Conservation (phyloP, 805 yeast genomes). For the Tetrapisispora namnaoensis region DNA sequence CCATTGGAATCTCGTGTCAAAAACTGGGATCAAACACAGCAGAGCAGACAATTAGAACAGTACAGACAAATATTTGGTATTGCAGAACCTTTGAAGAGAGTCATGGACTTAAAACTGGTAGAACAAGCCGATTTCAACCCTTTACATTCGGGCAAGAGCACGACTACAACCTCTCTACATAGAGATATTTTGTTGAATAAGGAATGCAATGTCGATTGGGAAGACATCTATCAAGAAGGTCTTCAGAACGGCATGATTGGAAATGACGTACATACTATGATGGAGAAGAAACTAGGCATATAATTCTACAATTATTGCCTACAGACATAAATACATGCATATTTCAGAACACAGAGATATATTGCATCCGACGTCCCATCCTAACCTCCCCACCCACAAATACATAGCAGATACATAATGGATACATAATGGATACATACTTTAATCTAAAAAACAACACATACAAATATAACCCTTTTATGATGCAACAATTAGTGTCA, state of each 20-base stretch:
- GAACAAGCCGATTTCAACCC: slow-evolving; percentile 65
- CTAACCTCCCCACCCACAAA: no score
- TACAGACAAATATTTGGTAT: slow-evolving; percentile 81
- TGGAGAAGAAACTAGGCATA: slow-evolving; percentile 56
- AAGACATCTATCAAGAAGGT: slow-evolving; percentile 64
- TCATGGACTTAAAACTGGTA: slow-evolving; percentile 78
- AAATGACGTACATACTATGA: slow-evolving; percentile 58
- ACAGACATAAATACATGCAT: background rate
- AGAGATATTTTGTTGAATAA: slow-evolving; percentile 69
- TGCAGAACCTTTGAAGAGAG: slow-evolving; percentile 86
- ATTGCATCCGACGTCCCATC: background rate
- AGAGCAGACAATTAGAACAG: slow-evolving; percentile 59
- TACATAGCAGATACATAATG: no score
- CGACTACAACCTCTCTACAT: slow-evolving; percentile 39
- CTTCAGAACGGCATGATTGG: slow-evolving; percentile 30
- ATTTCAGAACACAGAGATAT: background rate
- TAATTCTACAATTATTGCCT: slow-evolving; percentile 13
- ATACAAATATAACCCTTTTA: no score
- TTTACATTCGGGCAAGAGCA: slow-evolving; percentile 32
- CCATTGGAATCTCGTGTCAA: slow-evolving; percentile 71
- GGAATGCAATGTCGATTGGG: slow-evolving; percentile 83
- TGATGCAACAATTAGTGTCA: no score
- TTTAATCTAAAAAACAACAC: background rate
- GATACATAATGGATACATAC: background rate
- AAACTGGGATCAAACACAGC: slow-evolving; percentile 75